Evolutionary conservation across 148 eudicot species (phyloP), one percentile per base, ranked within the genome.

Genomic region (Chenopodium formosanum): DNA sequence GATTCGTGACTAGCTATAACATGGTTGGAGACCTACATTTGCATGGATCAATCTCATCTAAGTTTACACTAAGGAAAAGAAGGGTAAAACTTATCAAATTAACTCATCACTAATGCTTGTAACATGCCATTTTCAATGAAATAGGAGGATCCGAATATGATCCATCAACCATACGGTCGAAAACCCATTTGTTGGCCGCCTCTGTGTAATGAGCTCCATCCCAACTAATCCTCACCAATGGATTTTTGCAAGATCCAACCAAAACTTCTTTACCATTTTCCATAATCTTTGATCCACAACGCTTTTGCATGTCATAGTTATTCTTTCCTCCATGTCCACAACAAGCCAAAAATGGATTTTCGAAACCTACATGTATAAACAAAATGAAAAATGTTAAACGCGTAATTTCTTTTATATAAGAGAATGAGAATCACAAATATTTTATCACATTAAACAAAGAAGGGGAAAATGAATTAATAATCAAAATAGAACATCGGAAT

Each of bases 151-250:
- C 89, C 7, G 93, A 90, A 74, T 76, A 84, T 20, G 86, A 79
- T 22, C 91, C 91, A 73, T 79, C 32, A 29, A 70, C 53, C 20
- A 92, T 88, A 27, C 80, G 86, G 80, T 90, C 80, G 68, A 88
- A 88, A 32, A 92, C 56, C 92, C 92, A 91, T 75, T 87, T 88
- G 76, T 92, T 92, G 68, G 92, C 96, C 17, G 92, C 94, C 74
- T 92, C 78, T 0, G 96, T 89, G 84, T 72, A 91, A 77, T 92
- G 97, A 13, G 87, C 84, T 20, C 97, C 91, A 77, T 92, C 94
- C 97, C 97, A 92, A 68, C 63, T 91, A 56, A 92, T 86, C 78
- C 47, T 75, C 0, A 58, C 82, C 7, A 84, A 72, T 10, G 97
- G 94, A 74, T 92, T 86, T n/a, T 86, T 22, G 53, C 82, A 70